phyloP scores from a whole-genome alignment of 2,329 filamentous ascomycete species.

The Cucurbitaria berberidis region DNA sequence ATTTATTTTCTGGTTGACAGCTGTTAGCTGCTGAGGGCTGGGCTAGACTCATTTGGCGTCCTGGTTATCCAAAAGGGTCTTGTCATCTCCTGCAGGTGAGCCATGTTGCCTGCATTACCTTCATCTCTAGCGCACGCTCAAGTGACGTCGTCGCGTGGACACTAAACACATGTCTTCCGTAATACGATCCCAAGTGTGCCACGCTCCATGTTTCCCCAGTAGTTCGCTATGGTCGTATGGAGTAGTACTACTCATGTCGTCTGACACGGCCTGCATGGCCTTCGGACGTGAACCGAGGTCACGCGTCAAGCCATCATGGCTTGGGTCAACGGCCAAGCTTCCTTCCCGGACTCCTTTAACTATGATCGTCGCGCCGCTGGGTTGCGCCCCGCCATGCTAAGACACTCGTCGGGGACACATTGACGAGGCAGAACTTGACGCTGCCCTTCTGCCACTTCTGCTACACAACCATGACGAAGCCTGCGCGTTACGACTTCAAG shows the following conservation, averaged over 20 bases:
- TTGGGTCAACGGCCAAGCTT: constrained; percentile 26
- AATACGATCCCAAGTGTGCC: constrained; percentile 11
- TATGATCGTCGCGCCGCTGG: constrained; percentile 23
- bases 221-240: constrained; percentile 10
- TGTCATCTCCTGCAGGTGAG: background rate
- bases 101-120: background rate
- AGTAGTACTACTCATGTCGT: constrained; percentile 13
- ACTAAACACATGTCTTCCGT: constrained; percentile 11
- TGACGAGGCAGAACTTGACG: constrained; percentile 14
- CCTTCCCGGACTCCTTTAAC: constrained; percentile 31
- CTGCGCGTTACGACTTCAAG: constrained; percentile 52
- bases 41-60: background rate
- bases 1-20: background rate
- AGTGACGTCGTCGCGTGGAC: constrained; percentile 26
- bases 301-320: constrained; percentile 31
- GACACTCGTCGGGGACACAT: constrained; percentile 12
- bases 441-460: constrained; percentile 5
- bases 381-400: constrained; percentile 25
- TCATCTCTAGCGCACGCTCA: background rate
- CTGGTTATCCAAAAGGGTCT: background rate
- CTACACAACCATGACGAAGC: constrained; percentile 33
- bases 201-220: constrained; percentile 15
- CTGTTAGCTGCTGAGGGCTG: background rate
- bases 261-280: constrained; percentile 24
- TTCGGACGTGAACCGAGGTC: constrained; percentile 29